phyloP scores from a whole-genome alignment of 805 yeast genomes.

The Pichia californica region DNA sequence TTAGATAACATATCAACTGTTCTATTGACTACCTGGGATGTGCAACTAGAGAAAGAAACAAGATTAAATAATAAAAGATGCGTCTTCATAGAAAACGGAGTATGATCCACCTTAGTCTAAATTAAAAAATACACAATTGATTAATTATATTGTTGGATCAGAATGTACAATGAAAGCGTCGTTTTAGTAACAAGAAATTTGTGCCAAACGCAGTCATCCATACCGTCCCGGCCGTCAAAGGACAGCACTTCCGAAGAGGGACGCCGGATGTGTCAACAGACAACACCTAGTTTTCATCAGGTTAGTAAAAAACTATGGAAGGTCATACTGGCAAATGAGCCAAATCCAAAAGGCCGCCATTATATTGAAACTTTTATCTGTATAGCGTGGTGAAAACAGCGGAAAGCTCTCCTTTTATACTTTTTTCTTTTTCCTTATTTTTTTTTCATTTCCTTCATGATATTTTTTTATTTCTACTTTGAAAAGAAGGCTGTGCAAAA shows the following conservation, averaged over 20 bases:
- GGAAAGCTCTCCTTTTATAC: background rate
- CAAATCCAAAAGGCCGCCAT: conserved; percentile 14
- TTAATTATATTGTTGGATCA: conserved; percentile 20
- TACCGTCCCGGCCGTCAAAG: conserved; percentile 21
- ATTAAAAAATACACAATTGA: background rate
- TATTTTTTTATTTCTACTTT: too few relatives aligned
- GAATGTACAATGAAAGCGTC: conserved; percentile 29
- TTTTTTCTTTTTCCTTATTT: conserved; percentile 3
- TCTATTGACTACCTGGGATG: conserved; percentile 18
- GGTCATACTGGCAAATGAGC: conserved; percentile 36
- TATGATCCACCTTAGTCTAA: background rate
- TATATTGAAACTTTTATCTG: background rate
- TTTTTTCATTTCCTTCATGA: too few relatives aligned
- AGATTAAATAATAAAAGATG: background rate
- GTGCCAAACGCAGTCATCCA: conserved; percentile 32
- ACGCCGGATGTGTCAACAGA: conserved; percentile 30
- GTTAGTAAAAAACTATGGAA: conserved; percentile 54
- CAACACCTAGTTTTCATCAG: conserved; percentile 59
- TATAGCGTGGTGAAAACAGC: background rate
- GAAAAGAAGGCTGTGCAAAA: conserved; percentile 10
- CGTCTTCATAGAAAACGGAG: too few relatives aligned
- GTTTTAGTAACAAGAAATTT: conserved; percentile 29
- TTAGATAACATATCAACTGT: too few relatives aligned
- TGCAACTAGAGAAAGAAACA: conserved; percentile 10
- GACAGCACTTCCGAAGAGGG: conserved; percentile 21